Percentiles rank a stretch among this genome's conserved stretches.
phyloP scores from a whole-genome alignment of 1,139 yeast genomes.

The Suhomyces maxii region DNA sequence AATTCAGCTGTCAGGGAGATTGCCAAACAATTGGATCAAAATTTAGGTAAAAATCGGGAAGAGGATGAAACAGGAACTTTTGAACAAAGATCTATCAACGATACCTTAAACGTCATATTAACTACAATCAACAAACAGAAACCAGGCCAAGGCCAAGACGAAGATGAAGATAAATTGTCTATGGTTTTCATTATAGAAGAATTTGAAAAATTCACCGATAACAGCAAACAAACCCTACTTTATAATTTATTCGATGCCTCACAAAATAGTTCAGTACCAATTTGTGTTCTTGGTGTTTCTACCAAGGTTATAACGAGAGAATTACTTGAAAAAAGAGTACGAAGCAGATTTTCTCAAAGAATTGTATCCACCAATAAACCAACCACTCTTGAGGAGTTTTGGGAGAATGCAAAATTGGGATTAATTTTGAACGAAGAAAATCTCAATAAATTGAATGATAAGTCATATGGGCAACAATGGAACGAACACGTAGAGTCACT shows the following conservation, averaged over 20 bases:
- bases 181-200: conserved; percentile 82
- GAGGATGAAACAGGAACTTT: conserved; percentile 25
- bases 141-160: conserved; percentile 9
- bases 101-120: conserved; percentile 42
- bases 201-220: conserved; percentile 73
- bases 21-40: conserved; percentile 73
- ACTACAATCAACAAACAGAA: conserved; percentile 30
- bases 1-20: conserved; percentile 78
- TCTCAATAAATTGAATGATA: conserved; percentile 17
- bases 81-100: conserved; percentile 42
- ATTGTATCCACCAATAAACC: conserved; percentile 61
- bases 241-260: conserved; percentile 86
- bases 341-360: conserved; percentile 85
- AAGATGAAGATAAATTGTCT: conserved; percentile 37
- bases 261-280: conserved; percentile 72
- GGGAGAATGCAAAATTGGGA: conserved; percentile 29
- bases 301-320: conserved; percentile 76
- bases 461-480: conserved; percentile 45
- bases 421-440: conserved; percentile 25
- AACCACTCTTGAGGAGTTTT: conserved; percentile 44
- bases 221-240: conserved; percentile 74
- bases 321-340: conserved; percentile 83
- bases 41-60: conserved; percentile 21
- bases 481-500: conserved; percentile 44
- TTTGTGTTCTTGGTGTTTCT: conserved; percentile 80